A percentile compares a stretch with the other conserved stretches of the same genome.
phyloP scores from a whole-genome alignment of 176 grass and related monocot genomes.

The Avena sativa region DNA sequence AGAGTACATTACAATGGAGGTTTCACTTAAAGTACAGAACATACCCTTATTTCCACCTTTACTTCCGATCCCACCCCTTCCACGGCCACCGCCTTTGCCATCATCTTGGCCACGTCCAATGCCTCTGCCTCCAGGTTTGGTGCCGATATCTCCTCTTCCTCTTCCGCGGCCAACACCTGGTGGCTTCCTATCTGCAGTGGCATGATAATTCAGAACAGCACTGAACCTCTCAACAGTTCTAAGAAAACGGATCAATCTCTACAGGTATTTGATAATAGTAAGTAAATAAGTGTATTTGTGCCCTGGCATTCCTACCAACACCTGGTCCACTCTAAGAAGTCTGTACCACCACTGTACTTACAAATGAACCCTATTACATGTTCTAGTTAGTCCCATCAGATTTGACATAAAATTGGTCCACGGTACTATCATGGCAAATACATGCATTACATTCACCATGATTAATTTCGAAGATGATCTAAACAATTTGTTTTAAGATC shows the following conservation, averaged over 20 bases:
- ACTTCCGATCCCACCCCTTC: slow-evolving; percentile 67
- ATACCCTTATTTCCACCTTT: slow-evolving; percentile 79
- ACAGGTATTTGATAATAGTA: background rate
- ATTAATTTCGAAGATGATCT: background rate
- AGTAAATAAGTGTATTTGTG: background rate
- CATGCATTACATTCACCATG: background rate
- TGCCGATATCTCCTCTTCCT: slow-evolving; percentile 73
- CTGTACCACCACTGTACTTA: background rate
- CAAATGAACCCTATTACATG: background rate
- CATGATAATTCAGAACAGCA: slow-evolving; percentile 11
- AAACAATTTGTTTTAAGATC: background rate
- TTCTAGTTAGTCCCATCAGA: background rate
- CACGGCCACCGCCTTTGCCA: slow-evolving; percentile 67
- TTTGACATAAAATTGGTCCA: slow-evolving; percentile 2
- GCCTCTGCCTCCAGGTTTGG: slow-evolving; percentile 66
- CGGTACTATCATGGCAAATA: background rate
- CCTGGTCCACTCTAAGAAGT: background rate
- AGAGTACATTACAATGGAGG: background rate
- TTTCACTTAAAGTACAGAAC: background rate
- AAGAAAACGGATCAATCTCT: background rate
- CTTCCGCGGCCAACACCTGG: slow-evolving; percentile 94
- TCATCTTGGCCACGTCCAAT: slow-evolving; percentile 91
- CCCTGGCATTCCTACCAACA: slow-evolving; percentile 4
- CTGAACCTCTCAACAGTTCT: background rate
- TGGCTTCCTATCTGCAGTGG: slow-evolving; percentile 86